phyloP scores from a whole-genome alignment of 495 filamentous ascomycete genomes.

The Aspergillus taichungensis region DNA sequence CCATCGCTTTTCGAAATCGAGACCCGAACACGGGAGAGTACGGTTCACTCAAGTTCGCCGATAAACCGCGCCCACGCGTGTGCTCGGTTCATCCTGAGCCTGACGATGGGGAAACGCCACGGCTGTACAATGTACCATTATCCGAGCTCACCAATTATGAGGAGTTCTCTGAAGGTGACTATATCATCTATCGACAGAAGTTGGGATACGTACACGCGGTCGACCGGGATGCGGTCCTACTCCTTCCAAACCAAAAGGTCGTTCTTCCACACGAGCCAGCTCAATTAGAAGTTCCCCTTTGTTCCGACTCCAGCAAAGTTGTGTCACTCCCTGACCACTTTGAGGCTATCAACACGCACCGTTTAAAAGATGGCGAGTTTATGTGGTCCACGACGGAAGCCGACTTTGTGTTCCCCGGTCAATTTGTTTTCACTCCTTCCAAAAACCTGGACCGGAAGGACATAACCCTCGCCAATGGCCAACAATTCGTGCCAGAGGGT shows the following conservation, averaged over 20 bases:
- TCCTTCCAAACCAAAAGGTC: constrained; percentile 9
- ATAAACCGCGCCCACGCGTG: constrained; percentile 2
- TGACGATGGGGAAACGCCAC: neutral
- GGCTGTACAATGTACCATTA: constrained; percentile 8
- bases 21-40: constrained; percentile 15
- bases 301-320: constrained; percentile 2
- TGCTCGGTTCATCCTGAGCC: neutral
- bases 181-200: constrained; percentile 18
- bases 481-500: constrained; percentile 30
- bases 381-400: constrained; percentile 4
- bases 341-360: neutral
- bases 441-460: constrained; percentile 40
- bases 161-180: constrained; percentile 12
- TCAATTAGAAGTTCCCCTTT: constrained; percentile 7
- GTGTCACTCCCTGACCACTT: constrained; percentile 4
- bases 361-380: constrained; percentile 1
- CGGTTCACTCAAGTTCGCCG: constrained; percentile 12
- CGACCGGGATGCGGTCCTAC: constrained; percentile 13
- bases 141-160: constrained; percentile 10
- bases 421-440: constrained; percentile 39
- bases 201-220: constrained; percentile 11
- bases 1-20: constrained; percentile 18
- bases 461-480: constrained; percentile 41
- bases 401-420: constrained; percentile 31
- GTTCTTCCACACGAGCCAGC: constrained; percentile 6